A percentile compares a stretch with the other conserved stretches of the same genome.
Conservation (phyloP, 495 filamentous ascomycete species). For the Trichoderma erinaceum region DNA sequence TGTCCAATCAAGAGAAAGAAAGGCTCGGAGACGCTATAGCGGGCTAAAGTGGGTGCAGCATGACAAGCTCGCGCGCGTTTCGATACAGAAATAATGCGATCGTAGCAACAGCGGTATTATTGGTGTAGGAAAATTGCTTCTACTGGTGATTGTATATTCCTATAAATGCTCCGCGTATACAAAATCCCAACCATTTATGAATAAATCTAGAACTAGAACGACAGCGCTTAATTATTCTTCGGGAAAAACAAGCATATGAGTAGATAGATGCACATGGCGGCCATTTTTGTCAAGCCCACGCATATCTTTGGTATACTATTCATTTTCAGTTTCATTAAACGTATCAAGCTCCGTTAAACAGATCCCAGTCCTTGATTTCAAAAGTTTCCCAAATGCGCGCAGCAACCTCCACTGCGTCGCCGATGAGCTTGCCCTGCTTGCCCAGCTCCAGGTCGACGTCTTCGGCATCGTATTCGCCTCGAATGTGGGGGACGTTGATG, state of each 20-base stretch:
- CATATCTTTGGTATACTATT: constrained; percentile 1
- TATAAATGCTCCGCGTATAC: too few species aligned
- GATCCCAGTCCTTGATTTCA: constrained; percentile 72
- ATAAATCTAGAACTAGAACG: too few species aligned
- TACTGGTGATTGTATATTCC: too few species aligned
- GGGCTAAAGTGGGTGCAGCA: background rate
- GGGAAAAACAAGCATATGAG: too few species aligned
- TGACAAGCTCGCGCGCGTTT: too few species aligned
- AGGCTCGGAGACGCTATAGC: background rate
- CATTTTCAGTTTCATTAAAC: background rate
- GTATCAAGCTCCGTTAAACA: constrained; percentile 55
- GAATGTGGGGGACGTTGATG: constrained; percentile 79
- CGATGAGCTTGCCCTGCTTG: constrained; percentile 56
- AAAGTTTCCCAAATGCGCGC: constrained; percentile 61
- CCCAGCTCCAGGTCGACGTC: constrained; percentile 59
- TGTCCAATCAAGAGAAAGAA: background rate
- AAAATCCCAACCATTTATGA: too few species aligned
- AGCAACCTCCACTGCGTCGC: constrained; percentile 52
- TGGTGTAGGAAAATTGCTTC: too few species aligned
- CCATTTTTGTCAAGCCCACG: background rate
- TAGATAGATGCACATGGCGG: background rate
- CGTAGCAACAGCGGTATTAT: too few species aligned
- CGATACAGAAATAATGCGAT: too few species aligned
- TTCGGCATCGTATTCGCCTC: constrained; percentile 54
- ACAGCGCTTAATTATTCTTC: too few species aligned